These are phyloP conservation scores for Polytrichum formosum DNA, from an alignment of 225 moss, liverwort and hornwort species.

Conservation along the genomic window DNA sequence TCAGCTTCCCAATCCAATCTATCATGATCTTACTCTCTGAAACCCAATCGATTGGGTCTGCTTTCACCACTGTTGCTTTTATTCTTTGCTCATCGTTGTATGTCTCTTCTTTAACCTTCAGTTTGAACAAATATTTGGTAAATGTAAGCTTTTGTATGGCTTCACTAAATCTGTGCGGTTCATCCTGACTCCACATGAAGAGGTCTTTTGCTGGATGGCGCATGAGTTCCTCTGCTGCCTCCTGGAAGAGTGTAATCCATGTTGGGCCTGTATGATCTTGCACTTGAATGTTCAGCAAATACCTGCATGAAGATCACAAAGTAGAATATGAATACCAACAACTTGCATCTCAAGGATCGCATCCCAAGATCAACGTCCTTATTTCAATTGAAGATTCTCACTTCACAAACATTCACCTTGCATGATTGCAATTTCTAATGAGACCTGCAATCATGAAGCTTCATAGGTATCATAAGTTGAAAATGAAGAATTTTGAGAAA, in stretches of 20 bases:
- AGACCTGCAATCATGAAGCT: too few relatives aligned
- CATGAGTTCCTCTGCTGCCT: slow-evolving; percentile 83
- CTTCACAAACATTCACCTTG: too few relatives aligned
- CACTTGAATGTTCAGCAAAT: slow-evolving; percentile 74
- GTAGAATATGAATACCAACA: neutral
- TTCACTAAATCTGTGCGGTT: slow-evolving; percentile 75
- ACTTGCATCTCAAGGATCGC: too few relatives aligned
- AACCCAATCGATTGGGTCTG: slow-evolving; percentile 65
- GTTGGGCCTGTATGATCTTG: slow-evolving; percentile 92
- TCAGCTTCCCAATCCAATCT: slow-evolving; percentile 64
- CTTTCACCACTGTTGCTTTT: slow-evolving; percentile 73
- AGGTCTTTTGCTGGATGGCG: slow-evolving; percentile 69
- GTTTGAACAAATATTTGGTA: slow-evolving; percentile 75
- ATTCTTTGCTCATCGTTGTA: slow-evolving; percentile 91
- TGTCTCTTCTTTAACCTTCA: slow-evolving; percentile 90
- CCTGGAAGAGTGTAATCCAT: slow-evolving; percentile 93
- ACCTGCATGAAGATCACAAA: slow-evolving; percentile 46
- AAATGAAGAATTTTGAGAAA: too few relatives aligned
- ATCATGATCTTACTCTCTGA: slow-evolving; percentile 71
- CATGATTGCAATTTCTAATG: too few relatives aligned
- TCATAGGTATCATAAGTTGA: too few relatives aligned
- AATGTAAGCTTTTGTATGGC: slow-evolving; percentile 80
- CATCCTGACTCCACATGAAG: slow-evolving; percentile 71
- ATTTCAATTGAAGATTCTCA: too few relatives aligned
- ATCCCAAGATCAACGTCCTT: too few relatives aligned